phyloP scores from a whole-genome alignment of 495 filamentous ascomycete species.

The Xylaria longipes region DNA sequence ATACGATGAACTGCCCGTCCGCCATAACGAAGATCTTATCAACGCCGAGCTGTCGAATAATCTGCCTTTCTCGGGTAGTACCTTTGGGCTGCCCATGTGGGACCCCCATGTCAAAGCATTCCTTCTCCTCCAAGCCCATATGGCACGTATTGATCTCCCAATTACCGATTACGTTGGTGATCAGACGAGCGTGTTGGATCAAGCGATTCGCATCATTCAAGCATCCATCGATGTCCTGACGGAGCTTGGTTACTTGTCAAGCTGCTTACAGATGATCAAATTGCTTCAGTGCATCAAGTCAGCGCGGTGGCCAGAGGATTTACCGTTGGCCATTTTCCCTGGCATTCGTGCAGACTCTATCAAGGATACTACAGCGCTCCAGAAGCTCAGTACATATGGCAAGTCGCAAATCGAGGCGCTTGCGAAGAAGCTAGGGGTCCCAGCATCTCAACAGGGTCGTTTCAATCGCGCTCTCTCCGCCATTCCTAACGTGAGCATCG shows the following conservation, averaged over 20 bases:
- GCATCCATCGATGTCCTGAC: slow-evolving; percentile 92
- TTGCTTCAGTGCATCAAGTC: slow-evolving; percentile 91
- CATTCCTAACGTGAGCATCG: slow-evolving; percentile 73
- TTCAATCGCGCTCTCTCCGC: slow-evolving; percentile 65
- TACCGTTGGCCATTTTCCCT: slow-evolving; percentile 79
- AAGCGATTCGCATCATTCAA: slow-evolving; percentile 92
- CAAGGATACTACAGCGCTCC: slow-evolving; percentile 41
- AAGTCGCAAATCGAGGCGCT: slow-evolving; percentile 54
- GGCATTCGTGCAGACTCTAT: slow-evolving; percentile 63
- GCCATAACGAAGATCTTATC: slow-evolving; percentile 98
- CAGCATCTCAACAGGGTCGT: slow-evolving; percentile 36
- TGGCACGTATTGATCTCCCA: slow-evolving; percentile 88
- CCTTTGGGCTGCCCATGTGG: slow-evolving; percentile 84
- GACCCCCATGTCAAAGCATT: slow-evolving; percentile 98
- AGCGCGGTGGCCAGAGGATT: slow-evolving; percentile 87
- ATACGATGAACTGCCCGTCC: slow-evolving; percentile 97
- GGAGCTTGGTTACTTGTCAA: slow-evolving; percentile 82
- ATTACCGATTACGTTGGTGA: slow-evolving; percentile 98
- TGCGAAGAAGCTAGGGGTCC: slow-evolving; percentile 47
- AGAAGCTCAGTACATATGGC: slow-evolving; percentile 42
- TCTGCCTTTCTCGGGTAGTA: slow-evolving; percentile 63
- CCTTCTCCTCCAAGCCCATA: slow-evolving; percentile 90
- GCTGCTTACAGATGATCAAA: slow-evolving; percentile 77
- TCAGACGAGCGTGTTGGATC: slow-evolving; percentile 82
- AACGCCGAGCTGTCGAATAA: slow-evolving; percentile 88